Evolutionary conservation across 2,329 filamentous ascomycete species (phyloP), one percentile per base, ranked within the genome.

Genomic region (Xylariaceae sp.): DNA sequence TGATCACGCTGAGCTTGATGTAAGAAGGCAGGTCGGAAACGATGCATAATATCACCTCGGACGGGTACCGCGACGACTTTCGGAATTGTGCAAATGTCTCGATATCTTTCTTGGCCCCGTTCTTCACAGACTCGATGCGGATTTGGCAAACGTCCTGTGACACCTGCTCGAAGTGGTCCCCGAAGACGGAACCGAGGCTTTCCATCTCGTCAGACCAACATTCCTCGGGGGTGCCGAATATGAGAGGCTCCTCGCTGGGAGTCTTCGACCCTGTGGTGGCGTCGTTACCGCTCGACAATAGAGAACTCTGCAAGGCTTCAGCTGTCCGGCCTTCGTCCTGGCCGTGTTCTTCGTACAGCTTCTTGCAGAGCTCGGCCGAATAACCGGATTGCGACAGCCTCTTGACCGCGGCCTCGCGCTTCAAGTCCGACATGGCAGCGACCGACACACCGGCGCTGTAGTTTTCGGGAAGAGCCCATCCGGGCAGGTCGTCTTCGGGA

Each of bases 401-500:
- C 59, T 92, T 88, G 51, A 96, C 78, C 40, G 85, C 83, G 3
- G 79, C 83, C 59, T 97, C 89, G 50, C 80, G 78, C 57, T 80
- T 85, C 44, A 96, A 62, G 58, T 96, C 84, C 8, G 51, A 52
- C 5, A 81, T 84, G 35, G 85, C 85, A 1, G 82, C 90, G 48
- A 98, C 81, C 31, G 83, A 88, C 17, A 97, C 82, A 15, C 92
- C 92, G 18, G 89, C 90, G 9, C 85, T 81, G 60, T 98, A 98
- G 45, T 82, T 85, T 63, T 94, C 89, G 0, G 92, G 92, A 29
- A 98, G 68, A 52, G 87, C 87, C 88, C 90, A 97, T 5, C 76
- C 71, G 1, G 92, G 92, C n/a, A 97, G 68, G 55, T 97, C 92
- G 58, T 98, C 92, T 59, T 98, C 92, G 1, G 92, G 92, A 2